These are phyloP conservation scores for Astrephomene gubernaculifera DNA, from an alignment of 139 green algal genomes.

Conservation along the genomic window DNA sequence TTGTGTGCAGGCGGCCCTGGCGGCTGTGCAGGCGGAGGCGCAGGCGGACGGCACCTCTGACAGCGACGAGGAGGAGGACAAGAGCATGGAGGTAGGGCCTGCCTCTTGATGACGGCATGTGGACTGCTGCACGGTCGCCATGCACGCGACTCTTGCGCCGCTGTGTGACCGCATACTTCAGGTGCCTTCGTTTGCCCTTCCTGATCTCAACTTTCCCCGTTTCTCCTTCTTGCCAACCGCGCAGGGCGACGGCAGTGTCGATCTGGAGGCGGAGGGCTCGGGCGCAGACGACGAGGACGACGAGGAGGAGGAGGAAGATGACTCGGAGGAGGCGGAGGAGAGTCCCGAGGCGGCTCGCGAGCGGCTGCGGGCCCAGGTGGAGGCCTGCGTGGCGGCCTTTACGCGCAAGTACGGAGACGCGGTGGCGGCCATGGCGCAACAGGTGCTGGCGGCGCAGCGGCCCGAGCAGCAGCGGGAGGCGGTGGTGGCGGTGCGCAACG, in stretches of 20 bases:
- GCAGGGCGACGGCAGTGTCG: conserved; percentile 5
- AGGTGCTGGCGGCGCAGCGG: conserved; percentile 28
- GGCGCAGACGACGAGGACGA: conserved; percentile 2
- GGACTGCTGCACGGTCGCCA: too few species aligned
- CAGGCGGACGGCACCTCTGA: background rate
- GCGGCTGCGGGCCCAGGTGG: conserved; percentile 19
- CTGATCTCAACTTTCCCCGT: too few species aligned
- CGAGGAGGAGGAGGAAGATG: conserved; percentile 21
- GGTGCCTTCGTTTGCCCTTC: too few species aligned
- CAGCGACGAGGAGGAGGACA: background rate
- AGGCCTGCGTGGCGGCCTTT: conserved; percentile 32
- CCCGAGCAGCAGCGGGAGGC: conserved; percentile 6
- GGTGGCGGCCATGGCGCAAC: conserved; percentile 19
- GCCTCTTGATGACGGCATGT: too few species aligned
- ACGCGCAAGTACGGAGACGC: conserved; percentile 41
- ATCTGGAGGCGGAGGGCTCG: conserved; percentile 6
- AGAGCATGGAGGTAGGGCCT: conserved; percentile 17
- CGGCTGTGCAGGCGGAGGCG: conserved; percentile 5
- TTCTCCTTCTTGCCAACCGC: background rate
- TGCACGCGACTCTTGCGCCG: background rate
- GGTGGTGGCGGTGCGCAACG: conserved; percentile 8
- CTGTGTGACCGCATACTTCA: too few species aligned
- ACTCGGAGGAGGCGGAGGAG: background rate
- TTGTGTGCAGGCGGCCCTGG: background rate
- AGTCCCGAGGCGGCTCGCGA: background rate